Evolutionary conservation across 805 yeast species (phyloP), one percentile per base, ranked within the genome.

Genomic region (Schwanniomyces yamadae): DNA sequence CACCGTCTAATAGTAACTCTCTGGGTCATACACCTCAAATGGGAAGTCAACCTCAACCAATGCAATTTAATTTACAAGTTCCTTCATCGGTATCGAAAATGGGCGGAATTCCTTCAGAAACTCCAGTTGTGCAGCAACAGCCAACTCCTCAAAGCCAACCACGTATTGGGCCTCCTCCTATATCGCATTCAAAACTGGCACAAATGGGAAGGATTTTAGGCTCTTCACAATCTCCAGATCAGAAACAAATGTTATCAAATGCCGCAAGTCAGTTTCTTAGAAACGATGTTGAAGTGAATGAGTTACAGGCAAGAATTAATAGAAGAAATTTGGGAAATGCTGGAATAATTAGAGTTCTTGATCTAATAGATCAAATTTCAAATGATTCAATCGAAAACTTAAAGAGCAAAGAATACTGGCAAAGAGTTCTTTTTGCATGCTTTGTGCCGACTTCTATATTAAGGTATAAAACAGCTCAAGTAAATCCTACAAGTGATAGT

Each of bases 271-370:
- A 28, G 22, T n/a, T 18, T 13, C 8, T 25, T 10, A 37, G 16
- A 27, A 19, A 23, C 5, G 31, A 28, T 17, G 37, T 36, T 15
- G 48, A 42, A 22, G 53, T 48, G n/a, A 55, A 50, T 30, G 67
- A 63, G 33, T 30, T 60, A 12, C 59, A 65, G 37, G 52, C 63
- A 6, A 55, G 61, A 31, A 54, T 66, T 11, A 52, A 61, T 42
- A 65, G 63, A 41, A 44, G 71, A 15, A 68, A 66, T 39, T 36
- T 65, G 30, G 74, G 73, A 6, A 67, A 68, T 52, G 67, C 72
- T 18, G 71, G 63, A 11, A 66, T 60, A 28, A 52, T 68, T 44
- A 49, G 73, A 23, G 45, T 66, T 12, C 44, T 67, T 29, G 73
- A 68, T 41, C 45, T 68, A 23, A 48, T 68, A 23, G 74, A 68